Conservation (phyloP, 805 yeast species). For the Metschnikowia reukaufii region DNA sequence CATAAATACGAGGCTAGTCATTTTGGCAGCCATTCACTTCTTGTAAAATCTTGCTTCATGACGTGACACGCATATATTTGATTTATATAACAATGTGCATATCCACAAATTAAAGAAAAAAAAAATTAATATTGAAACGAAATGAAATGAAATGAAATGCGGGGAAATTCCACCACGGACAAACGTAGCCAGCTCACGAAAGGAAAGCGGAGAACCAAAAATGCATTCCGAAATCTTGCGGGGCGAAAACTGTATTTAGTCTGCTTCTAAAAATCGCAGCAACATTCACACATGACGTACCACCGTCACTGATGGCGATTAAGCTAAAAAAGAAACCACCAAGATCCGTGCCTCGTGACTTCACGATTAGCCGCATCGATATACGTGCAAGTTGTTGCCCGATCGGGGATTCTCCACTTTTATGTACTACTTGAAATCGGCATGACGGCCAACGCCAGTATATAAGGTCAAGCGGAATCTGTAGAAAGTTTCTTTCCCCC, state of each 20-base stretch:
- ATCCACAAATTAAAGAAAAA: background rate
- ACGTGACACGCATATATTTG: background rate
- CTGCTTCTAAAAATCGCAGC: no score
- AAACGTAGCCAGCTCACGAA: background rate
- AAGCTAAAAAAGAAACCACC: background rate
- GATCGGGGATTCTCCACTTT: slow-evolving; percentile 1
- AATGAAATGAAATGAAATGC: background rate
- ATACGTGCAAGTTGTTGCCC: background rate
- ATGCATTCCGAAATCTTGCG: background rate
- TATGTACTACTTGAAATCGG: background rate
- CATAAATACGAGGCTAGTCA: background rate
- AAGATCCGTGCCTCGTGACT: background rate
- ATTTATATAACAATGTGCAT: background rate
- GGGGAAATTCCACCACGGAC: background rate
- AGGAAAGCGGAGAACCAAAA: background rate
- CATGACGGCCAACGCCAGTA: background rate
- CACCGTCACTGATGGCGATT: no score
- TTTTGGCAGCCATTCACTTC: background rate
- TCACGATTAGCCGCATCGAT: background rate
- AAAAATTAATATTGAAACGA: no score
- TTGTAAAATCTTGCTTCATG: background rate
- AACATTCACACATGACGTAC: no score
- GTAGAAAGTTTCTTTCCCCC: background rate
- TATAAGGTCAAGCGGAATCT: background rate
- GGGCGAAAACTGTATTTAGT: background rate